Percentiles rank a stretch among this genome's conserved stretches.
These are phyloP conservation scores for Aspergillus jensenii DNA, from an alignment of 2,329 filamentous ascomycete genomes.

Conservation along the genomic window DNA sequence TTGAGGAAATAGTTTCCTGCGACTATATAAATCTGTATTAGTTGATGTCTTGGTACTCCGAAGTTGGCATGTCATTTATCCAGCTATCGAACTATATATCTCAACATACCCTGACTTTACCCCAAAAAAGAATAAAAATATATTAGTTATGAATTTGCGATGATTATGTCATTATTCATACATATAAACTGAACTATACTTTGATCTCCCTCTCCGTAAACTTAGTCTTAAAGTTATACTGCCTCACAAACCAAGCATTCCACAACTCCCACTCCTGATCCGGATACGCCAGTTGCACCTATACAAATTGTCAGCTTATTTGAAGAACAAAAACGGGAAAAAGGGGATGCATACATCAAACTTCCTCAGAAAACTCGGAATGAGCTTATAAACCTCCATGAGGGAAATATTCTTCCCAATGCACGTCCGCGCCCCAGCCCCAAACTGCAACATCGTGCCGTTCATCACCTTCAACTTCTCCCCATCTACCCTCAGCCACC, in stretches of 20 bases:
- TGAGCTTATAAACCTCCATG: conserved; percentile 34
- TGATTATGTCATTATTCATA: too few species aligned
- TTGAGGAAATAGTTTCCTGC: too few species aligned
- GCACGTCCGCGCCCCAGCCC: conserved; percentile 29
- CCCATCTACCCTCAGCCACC: conserved; percentile 43
- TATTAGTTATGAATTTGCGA: too few species aligned
- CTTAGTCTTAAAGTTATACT: conserved; percentile 15
- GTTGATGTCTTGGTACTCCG: too few species aligned
- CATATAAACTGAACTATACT: background rate
- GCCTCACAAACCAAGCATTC: conserved; percentile 18
- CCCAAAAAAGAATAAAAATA: too few species aligned
- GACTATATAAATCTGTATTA: too few species aligned
- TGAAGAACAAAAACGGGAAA: background rate
- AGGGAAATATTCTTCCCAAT: conserved; percentile 36
- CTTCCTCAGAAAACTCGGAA: conserved; percentile 22
- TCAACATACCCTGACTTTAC: too few species aligned
- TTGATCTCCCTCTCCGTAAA: conserved; percentile 10
- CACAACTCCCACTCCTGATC: conserved; percentile 15
- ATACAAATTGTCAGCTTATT: background rate
- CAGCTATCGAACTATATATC: too few species aligned
- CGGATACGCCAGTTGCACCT: conserved; percentile 14
- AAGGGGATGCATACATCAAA: conserved; percentile 8
- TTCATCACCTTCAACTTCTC: conserved; percentile 31
- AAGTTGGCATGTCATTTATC: too few species aligned
- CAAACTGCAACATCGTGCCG: conserved; percentile 30